Conservation (phyloP, 2,329 filamentous ascomycete genomes). For the Xylariomycetidae sp. region DNA sequence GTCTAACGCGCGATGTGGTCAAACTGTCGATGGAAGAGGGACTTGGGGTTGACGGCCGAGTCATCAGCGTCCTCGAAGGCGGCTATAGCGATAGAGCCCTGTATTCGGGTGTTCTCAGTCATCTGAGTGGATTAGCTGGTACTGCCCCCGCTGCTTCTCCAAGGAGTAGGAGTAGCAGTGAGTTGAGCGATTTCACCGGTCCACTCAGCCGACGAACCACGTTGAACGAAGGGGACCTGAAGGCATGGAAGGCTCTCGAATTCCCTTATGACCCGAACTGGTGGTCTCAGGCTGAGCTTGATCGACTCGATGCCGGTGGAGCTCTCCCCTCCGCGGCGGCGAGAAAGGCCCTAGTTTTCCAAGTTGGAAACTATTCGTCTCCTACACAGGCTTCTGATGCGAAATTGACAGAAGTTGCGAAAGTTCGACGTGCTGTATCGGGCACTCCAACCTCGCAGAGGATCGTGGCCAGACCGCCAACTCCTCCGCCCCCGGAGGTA, state of each 20-base stretch:
- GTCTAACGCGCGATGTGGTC: slow-evolving; percentile 80
- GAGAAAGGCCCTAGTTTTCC: slow-evolving; percentile 49
- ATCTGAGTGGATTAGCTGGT: slow-evolving; percentile 74
- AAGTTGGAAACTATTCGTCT: slow-evolving; percentile 70
- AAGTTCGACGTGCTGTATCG: slow-evolving; percentile 58
- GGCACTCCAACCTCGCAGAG: slow-evolving; percentile 38
- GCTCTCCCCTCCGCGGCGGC: slow-evolving; percentile 42
- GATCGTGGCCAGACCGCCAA: slow-evolving; percentile 38
- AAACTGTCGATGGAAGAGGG: slow-evolving; percentile 74
- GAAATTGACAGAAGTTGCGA: slow-evolving; percentile 65
- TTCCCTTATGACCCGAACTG: slow-evolving; percentile 60
- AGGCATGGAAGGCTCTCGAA: slow-evolving; percentile 23
- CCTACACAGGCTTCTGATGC: slow-evolving; percentile 84
- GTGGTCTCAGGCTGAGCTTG: slow-evolving; percentile 63
- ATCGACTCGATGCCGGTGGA: slow-evolving; percentile 60
- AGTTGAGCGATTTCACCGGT: slow-evolving; percentile 51
- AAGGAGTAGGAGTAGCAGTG: slow-evolving; percentile 34
- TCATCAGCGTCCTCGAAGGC: slow-evolving; percentile 91
- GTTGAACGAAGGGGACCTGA: slow-evolving; percentile 21
- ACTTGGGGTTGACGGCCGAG: slow-evolving; percentile 69
- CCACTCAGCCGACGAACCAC: slow-evolving; percentile 30
- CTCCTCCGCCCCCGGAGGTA: slow-evolving; percentile 72
- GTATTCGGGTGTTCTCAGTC: slow-evolving; percentile 81
- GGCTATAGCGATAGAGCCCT: slow-evolving; percentile 93
- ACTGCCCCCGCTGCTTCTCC: slow-evolving; percentile 35